phyloP scores from a whole-genome alignment of 768 basidiomycete species.

The Clavaria fumosa region DNA sequence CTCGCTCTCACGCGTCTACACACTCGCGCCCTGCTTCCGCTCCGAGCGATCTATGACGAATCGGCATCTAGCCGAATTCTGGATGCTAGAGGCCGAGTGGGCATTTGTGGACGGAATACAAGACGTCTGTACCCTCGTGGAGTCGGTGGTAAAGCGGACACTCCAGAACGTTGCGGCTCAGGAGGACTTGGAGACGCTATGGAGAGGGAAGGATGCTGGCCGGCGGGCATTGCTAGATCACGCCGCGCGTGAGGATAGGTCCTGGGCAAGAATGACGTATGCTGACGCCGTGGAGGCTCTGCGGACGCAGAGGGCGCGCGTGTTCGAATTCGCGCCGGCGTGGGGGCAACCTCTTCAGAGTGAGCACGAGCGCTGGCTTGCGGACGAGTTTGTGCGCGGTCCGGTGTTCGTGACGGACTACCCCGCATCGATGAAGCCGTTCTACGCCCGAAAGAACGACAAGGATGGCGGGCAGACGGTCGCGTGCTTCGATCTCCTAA shows the following conservation, averaged over 20 bases:
- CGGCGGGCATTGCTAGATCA: constrained; percentile 22
- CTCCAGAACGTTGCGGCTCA: not conserved
- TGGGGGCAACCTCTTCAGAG: constrained; percentile 69
- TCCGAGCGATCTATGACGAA: constrained; percentile 81
- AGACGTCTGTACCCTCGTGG: constrained; percentile 28
- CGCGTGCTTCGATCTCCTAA: constrained; percentile 91
- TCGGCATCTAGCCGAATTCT: constrained; percentile 94
- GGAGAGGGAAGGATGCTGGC: constrained; percentile 24
- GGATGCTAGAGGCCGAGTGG: constrained; percentile 98
- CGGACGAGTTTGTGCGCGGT: constrained; percentile 45
- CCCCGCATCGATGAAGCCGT: constrained; percentile 71
- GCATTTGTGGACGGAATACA: constrained; percentile 30
- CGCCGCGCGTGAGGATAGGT: constrained; percentile 18
- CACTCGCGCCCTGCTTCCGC: constrained; percentile 86
- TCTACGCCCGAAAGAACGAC: constrained; percentile 80
- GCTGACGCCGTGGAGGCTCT: constrained; percentile 56
- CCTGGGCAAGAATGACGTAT: constrained; percentile 70
- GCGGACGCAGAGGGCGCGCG: constrained; percentile 19
- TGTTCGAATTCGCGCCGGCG: constrained; percentile 38
- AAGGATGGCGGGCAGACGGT: constrained; percentile 46
- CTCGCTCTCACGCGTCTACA: constrained; percentile 73
- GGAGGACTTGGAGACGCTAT: constrained; percentile 22
- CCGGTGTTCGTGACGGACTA: constrained; percentile 92
- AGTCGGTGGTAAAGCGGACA: constrained; percentile 11
- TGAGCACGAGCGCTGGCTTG: constrained; percentile 90